Evolutionary conservation across 169 alveolate genomes (phyloP).

Genomic region (Plasmodium reichenowi): DNA sequence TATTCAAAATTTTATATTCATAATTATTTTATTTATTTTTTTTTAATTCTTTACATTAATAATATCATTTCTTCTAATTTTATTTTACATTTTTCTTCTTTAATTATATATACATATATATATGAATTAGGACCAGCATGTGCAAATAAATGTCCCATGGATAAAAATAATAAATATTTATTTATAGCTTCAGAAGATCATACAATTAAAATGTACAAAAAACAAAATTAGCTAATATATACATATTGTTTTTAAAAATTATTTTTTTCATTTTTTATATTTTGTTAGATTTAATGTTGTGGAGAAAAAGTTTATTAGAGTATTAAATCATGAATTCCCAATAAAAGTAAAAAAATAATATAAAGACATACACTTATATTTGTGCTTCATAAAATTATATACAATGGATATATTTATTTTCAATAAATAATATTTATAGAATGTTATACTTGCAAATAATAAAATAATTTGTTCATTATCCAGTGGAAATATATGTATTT

Average conservation of each 20-base stretch:
- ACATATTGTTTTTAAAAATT: conserved; percentile 7
- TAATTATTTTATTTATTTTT: conserved; percentile 11
- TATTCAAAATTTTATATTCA: background rate
- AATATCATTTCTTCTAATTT: background rate
- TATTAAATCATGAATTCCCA: conserved; percentile 72
- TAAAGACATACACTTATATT: conserved; percentile 19
- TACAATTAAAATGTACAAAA: conserved; percentile 68
- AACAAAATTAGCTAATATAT: conserved; percentile 13
- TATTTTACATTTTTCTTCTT: conserved; percentile 15
- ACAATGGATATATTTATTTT: conserved; percentile 10
- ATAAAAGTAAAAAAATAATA: conserved; percentile 52
- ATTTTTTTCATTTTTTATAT: conserved; percentile 9
- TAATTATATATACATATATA: conserved; percentile 14
- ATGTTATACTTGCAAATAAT: conserved; percentile 45
- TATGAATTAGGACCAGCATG: conserved; percentile 72
- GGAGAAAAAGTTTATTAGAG: conserved; percentile 62
- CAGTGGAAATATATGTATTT: conserved; percentile 38
- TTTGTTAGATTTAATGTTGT: conserved; percentile 55
- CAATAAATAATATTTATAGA: conserved; percentile 34
- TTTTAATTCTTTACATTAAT: background rate
- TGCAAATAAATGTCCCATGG: conserved; percentile 77
- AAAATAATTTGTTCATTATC: conserved; percentile 50
- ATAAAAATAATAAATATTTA: conserved; percentile 61
- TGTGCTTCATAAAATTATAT: background rate
- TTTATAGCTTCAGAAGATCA: conserved; percentile 76